Percentiles rank a stretch among this genome's conserved stretches.
Conservation (phyloP, 352 stramenopile genomes). For the Phytopythium vexans region DNA sequence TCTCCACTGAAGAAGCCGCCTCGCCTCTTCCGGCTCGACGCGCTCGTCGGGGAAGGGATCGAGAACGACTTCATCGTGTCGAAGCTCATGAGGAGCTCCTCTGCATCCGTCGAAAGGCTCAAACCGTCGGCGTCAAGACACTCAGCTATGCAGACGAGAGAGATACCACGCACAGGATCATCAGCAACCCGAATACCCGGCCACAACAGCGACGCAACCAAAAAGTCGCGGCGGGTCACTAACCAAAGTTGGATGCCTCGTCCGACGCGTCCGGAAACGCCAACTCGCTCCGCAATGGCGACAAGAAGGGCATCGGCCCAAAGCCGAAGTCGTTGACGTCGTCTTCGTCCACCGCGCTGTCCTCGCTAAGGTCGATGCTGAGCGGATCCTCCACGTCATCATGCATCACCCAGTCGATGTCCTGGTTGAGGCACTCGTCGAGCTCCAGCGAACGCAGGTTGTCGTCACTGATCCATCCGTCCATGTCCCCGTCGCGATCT, state of each 20-base stretch:
- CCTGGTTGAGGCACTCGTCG: slow-evolving; percentile 70
- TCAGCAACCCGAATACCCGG: slow-evolving; percentile 23
- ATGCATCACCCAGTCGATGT: slow-evolving; percentile 80
- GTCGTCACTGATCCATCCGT: slow-evolving; percentile 79
- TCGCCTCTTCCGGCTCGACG: slow-evolving; percentile 48
- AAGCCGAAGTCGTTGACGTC: slow-evolving; percentile 71
- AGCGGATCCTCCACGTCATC: slow-evolving; percentile 65
- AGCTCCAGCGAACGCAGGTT: slow-evolving; percentile 72
- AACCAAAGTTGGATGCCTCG: slow-evolving; percentile 72
- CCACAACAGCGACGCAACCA: slow-evolving; percentile 21
- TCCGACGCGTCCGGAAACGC: slow-evolving; percentile 48
- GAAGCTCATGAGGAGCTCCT: slow-evolving; percentile 87
- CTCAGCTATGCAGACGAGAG: slow-evolving; percentile 40
- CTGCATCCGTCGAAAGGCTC: slow-evolving; percentile 46
- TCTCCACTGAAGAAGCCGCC: slow-evolving; percentile 38
- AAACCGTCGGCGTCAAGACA: slow-evolving; percentile 37
- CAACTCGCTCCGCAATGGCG: slow-evolving; percentile 43
- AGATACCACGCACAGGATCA: slow-evolving; percentile 17
- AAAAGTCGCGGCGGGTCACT: slow-evolving; percentile 19
- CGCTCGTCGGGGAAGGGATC: slow-evolving; percentile 72
- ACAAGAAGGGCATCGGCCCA: slow-evolving; percentile 44
- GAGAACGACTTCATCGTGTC: slow-evolving; percentile 83
- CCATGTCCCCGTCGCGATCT: slow-evolving; percentile 39
- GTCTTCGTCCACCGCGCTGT: slow-evolving; percentile 26
- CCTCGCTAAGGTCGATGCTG: slow-evolving; percentile 45